Conservation (phyloP, 1,284 basidiomycete genomes). For the Schizopora paradoxa region DNA sequence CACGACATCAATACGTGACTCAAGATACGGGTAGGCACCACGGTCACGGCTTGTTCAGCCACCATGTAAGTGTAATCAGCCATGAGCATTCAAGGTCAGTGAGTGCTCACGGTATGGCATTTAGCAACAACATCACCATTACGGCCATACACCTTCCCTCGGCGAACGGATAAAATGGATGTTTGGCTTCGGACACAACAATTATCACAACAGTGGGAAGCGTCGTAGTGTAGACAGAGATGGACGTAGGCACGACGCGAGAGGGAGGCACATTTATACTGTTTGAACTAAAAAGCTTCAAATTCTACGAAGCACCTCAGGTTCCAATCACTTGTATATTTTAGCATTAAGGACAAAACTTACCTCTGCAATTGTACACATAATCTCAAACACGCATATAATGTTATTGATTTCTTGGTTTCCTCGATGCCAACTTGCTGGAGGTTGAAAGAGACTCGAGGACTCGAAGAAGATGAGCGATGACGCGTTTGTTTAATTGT, state of each 20-base stretch:
- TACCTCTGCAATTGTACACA: no score
- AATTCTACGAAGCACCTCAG: no score
- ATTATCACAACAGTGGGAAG: slow-evolving; percentile 14
- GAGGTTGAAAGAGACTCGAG: no score
- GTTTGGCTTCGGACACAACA: slow-evolving; percentile 10
- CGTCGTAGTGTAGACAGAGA: slow-evolving; percentile 5
- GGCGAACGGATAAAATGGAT: slow-evolving; percentile 16
- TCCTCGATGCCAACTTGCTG: no score
- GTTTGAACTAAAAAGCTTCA: slow-evolving; percentile 5
- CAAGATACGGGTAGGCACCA: not conserved
- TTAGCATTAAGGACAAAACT: no score
- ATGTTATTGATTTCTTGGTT: no score
- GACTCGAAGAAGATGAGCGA: no score
- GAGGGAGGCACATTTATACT: slow-evolving; percentile 17
- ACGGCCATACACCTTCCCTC: slow-evolving; percentile 12
- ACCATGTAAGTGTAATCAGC: no score
- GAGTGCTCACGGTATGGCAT: not conserved
- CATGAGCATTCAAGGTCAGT: no score
- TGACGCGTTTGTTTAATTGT: no score
- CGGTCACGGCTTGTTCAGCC: not conserved
- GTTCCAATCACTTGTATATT: no score
- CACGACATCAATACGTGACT: not conserved
- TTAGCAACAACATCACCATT: not conserved
- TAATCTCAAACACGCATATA: no score
- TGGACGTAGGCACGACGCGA: slow-evolving; percentile 12